Base-by-base conservation (phyloP, 208 protist species). In the Acanthamoeba royreba region DNA sequence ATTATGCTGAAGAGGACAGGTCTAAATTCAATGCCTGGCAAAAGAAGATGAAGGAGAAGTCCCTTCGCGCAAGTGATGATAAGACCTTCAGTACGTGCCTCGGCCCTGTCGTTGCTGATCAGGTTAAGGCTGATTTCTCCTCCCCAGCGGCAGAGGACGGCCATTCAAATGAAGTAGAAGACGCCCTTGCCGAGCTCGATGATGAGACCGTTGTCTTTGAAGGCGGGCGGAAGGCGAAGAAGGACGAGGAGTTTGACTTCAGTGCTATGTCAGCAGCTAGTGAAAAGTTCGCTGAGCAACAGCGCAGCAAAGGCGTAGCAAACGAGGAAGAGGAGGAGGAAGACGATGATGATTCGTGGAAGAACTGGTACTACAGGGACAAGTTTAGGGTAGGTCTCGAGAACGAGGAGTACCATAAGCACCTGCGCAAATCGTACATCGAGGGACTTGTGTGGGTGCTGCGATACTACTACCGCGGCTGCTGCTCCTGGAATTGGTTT, bases 401-500 rank as follows among this genome's bases (percentile, higher is more conserved):
- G 15, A 45, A 91, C 43, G 52, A 92, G n/a, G 93, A 95, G 43
- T 95, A 91, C 38, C 93, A 94, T 45, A 35, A 61, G 22, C 28
- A 95, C 66, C 74, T 95, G 9, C 45, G 40, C 43, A 15, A 33
- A 31, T 95, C 31, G 0, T 98, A 97, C 61, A 19, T 97, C 0
- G 91, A 96, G 47, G 97, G 96, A 49, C 77, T 98, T 8, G n/a
- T 61, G n/a, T 98, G 97, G 97, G 95, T 97, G 0, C 45, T 97
- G 0, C 79, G 96, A 38, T 98, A 98, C 92, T 98, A 98, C 74
- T 97, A 97, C 55, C 83, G 94, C 22, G 97, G 97, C 47, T 96
- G 94, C 85, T 85, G 86, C 2, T 95, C 92, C 0, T 98, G 97
- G 97, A 46, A 61, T 42, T 98, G 96, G 96, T 95, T 94, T 33